Evolutionary conservation across 2,329 filamentous ascomycete genomes (phyloP), one percentile per base, ranked within the genome.

Genomic region (Alternaria longipes): DNA sequence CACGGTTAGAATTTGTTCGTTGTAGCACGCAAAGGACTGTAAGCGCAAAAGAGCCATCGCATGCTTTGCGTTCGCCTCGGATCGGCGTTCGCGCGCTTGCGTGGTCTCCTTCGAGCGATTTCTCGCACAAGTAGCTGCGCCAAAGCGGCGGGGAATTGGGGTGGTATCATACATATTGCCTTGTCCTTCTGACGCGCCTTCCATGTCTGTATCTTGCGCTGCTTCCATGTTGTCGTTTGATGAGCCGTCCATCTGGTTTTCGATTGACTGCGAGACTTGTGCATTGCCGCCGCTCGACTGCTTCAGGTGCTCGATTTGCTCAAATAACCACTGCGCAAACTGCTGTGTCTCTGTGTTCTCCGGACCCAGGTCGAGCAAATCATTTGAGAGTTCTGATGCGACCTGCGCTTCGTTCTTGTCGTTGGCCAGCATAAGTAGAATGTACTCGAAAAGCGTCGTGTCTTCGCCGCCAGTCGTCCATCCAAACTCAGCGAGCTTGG

Each of bases 361-460:
- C 47, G 93, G 89, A 3, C 89, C 88, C 5, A 97, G 86, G 59
- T 89, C 89, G 3, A 99, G 86, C 42, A 99, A 86, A 72, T 99
- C 95, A 66, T 90, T 91, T 1, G 94, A 91, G 14, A 99, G 88
- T 78, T 99, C 95, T 44, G 87, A 84, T 9, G 93, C 91, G 67
- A 99, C 94, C 77, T 97, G 91, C 52, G 94, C 89, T 77, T 97
- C 90, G 4, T 91, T 93, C 80, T 97, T 97, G 72, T 94, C 93
- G 81, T 97, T 98, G 64, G 92, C 92, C 32, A 99, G 87, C 94
- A 98, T 97, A 65, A 98, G 88, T 60, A 98, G 91, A 69, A 99
- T 95, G 82, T 98, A 99, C 82, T 99, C 95, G 61, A 93, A 90
- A 61, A 99, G 87, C 38, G 93, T 92, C 24, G 90, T 90, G 79